These are phyloP conservation scores for Entomortierella lignicola DNA, from an alignment of 192 early-diverging fungal genomes.

Conservation along the genomic window DNA sequence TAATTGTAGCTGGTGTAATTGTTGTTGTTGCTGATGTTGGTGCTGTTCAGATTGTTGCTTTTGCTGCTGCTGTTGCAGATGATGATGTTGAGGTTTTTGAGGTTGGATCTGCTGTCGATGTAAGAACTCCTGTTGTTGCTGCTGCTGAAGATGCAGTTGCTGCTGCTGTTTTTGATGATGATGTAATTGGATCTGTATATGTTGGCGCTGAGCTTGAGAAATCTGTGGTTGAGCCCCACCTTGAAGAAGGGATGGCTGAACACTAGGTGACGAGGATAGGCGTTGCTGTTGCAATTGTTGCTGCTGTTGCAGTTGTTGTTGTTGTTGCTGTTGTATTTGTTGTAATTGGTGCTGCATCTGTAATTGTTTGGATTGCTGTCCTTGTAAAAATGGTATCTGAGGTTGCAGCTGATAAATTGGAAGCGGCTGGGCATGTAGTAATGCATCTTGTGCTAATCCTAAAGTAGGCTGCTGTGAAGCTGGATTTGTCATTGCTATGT, in stretches of 20 bases:
- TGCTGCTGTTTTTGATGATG: constrained; percentile 9
- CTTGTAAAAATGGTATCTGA: background rate
- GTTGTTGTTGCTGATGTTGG: constrained; percentile 5
- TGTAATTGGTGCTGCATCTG: constrained; percentile 4
- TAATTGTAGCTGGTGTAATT: background rate
- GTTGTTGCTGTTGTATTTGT: constrained; percentile 9
- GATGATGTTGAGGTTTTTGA: constrained; percentile 16
- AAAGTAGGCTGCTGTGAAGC: background rate
- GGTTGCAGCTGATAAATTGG: constrained; percentile 1
- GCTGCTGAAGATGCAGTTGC: constrained; percentile 20
- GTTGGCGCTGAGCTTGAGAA: constrained; percentile 4
- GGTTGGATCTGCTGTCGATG: constrained; percentile 1
- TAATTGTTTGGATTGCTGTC: background rate
- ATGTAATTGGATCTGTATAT: constrained; percentile 6
- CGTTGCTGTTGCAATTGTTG: constrained; percentile 14
- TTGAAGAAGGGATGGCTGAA: too few species aligned
- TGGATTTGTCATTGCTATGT: constrained; percentile 1
- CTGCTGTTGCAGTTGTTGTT: constrained; percentile 5
- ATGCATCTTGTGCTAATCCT: background rate
- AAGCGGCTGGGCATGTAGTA: constrained; percentile 4
- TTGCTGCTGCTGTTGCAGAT: background rate
- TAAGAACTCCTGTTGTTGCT: constrained; percentile 7
- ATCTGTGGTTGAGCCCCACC: too few species aligned
- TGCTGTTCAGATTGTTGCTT: background rate
- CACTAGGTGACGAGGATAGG: constrained; percentile 1